Evolutionary conservation across 345 rosid species (phyloP).

Genomic region (Populus alba): DNA sequence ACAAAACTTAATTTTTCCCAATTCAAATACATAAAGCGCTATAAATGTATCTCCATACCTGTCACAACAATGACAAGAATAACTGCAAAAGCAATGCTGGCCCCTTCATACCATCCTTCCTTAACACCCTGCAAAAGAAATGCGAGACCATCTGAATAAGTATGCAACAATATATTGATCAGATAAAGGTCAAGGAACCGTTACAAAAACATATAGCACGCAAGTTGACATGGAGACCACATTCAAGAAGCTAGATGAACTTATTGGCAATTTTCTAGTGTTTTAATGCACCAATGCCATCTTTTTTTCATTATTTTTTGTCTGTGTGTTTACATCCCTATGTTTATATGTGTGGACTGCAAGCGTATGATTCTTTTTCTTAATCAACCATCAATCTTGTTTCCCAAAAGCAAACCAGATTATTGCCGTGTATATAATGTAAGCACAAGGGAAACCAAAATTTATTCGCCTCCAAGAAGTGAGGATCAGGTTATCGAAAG

Average conservation of each 20-base stretch:
- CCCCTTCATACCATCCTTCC: constrained; percentile 98
- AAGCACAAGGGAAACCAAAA: neutral
- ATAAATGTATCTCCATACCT: constrained; percentile 42
- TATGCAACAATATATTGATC: neutral
- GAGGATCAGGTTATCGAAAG: neutral
- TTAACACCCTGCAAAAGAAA: constrained; percentile 53
- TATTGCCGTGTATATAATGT: neutral
- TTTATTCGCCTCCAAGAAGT: neutral
- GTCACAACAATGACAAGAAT: constrained; percentile 91
- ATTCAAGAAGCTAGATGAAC: neutral
- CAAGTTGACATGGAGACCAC: neutral
- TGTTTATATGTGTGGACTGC: neutral
- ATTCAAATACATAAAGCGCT: neutral
- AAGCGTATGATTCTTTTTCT: neutral
- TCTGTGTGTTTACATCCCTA: neutral
- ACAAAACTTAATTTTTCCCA: neutral
- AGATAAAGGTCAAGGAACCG: neutral
- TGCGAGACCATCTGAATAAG: neutral
- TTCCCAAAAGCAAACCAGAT: neutral
- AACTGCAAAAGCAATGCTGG: constrained; percentile 97
- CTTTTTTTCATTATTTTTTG: neutral
- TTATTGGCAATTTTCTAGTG: neutral
- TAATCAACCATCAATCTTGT: neutral
- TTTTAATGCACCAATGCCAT: neutral
- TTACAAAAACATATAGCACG: neutral